These are phyloP conservation scores for Ceratonia siliqua DNA, from an alignment of 306 rosid genomes.

Conservation along the genomic window DNA sequence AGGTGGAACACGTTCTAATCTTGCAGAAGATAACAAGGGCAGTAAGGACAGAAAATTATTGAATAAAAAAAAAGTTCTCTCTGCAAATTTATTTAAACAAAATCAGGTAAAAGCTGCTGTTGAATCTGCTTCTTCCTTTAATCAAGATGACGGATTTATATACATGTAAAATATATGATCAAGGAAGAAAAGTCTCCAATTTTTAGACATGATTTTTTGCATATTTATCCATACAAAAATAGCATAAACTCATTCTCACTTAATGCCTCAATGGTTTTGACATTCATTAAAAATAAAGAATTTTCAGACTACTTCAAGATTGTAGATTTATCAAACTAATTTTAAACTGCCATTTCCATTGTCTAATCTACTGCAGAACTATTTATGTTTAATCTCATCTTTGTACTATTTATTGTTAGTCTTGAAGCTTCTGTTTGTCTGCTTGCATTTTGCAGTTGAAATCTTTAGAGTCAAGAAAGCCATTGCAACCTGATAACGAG, in stretches of 20 bases:
- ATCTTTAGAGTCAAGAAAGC: slow-evolving; percentile 58
- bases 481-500: slow-evolving; percentile 77
- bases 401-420: too few species aligned
- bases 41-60: slow-evolving; percentile 43
- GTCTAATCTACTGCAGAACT: neutral
- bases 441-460: slow-evolving; percentile 59
- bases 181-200: neutral
- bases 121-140: slow-evolving; percentile 14
- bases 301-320: slow-evolving; percentile 4
- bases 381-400: too few species aligned
- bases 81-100: slow-evolving; percentile 57
- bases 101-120: slow-evolving; percentile 61
- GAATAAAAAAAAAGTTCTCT: slow-evolving; percentile 43
- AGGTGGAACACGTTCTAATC: slow-evolving; percentile 48
- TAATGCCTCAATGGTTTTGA: neutral
- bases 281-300: neutral
- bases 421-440: slow-evolving; percentile 28
- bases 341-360: slow-evolving; percentile 3
- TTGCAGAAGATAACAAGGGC: slow-evolving; percentile 42
- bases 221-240: neutral
- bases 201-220: slow-evolving; percentile 10
- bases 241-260: neutral
- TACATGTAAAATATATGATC: slow-evolving; percentile 20
- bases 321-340: neutral
- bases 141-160: neutral